phyloP scores from a whole-genome alignment of 768 basidiomycete species.

The Cystofilobasidium bisporidii region DNA sequence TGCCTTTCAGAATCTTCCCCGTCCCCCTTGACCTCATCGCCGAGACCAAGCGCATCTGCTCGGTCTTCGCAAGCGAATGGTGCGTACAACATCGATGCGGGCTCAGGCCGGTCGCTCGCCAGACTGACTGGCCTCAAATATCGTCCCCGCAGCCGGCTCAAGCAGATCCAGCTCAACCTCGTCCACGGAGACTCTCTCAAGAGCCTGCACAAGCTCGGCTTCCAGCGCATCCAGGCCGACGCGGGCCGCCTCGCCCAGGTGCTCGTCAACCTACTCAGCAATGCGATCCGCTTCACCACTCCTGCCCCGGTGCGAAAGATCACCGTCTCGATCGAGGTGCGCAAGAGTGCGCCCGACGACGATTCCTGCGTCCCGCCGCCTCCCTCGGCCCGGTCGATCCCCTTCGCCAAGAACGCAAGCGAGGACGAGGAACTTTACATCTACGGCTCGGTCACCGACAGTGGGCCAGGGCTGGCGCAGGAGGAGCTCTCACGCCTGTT shows the following conservation, averaged over 20 bases:
- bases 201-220: constrained; percentile 35
- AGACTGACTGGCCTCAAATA: too few species aligned
- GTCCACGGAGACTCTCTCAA: constrained; percentile 37
- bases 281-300: constrained; percentile 35
- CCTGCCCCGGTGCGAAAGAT: constrained; percentile 34
- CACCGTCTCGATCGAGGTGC: constrained; percentile 38
- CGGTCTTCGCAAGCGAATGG: constrained; percentile 42
- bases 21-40: constrained; percentile 36
- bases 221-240: constrained; percentile 24
- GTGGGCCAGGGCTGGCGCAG: constrained; percentile 37
- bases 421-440: constrained; percentile 35
- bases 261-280: constrained; percentile 39
- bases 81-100: not conserved
- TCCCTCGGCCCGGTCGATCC: constrained; percentile 16
- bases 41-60: constrained; percentile 39
- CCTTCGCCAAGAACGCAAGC: not conserved
- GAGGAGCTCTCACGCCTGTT: constrained; percentile 36
- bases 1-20: constrained; percentile 29
- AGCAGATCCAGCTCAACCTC: constrained; percentile 39
- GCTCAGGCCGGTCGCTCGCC: too few species aligned
- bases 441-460: constrained; percentile 38
- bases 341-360: constrained; percentile 37
- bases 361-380: constrained; percentile 36
- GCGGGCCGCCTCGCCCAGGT: constrained; percentile 17
- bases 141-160: constrained; percentile 36